A percentile compares a stretch with the other conserved stretches of the same genome.
Conservation (phyloP, 164 flowering plant genomes). For the Annona cherimola region DNA sequence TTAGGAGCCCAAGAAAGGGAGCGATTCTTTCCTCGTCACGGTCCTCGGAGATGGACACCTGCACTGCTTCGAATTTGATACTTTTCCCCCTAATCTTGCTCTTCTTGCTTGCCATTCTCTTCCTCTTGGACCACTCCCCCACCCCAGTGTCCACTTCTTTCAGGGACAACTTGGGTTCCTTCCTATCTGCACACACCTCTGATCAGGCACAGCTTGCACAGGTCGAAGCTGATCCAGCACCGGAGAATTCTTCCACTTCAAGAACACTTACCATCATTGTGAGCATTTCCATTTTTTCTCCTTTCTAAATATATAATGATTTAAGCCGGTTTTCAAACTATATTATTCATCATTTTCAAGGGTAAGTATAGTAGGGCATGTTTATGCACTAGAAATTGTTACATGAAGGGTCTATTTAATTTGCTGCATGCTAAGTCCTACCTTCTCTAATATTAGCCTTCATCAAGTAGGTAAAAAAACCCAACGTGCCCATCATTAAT, state of each 20-base stretch:
- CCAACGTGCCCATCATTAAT: not conserved
- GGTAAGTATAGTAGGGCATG: not conserved
- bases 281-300: not conserved
- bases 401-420: not conserved
- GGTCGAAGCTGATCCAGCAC: slow-evolving; percentile 1
- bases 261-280: not conserved
- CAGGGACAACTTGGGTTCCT: not conserved
- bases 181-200: not conserved
- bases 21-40: not conserved
- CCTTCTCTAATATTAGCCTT: not conserved
- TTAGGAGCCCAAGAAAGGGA: not conserved
- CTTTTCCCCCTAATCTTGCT: slow-evolving; percentile 7
- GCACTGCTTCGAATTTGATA: not conserved
- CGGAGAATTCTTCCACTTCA: not conserved
- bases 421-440: too few species aligned
- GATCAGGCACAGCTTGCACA: slow-evolving; percentile 1
- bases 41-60: slow-evolving; percentile 1
- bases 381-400: not conserved
- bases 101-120: not conserved
- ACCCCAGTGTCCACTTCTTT: not conserved
- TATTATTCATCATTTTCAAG: not conserved
- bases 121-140: not conserved
- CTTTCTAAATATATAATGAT: not conserved
- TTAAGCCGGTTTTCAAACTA: not conserved
- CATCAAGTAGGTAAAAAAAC: not conserved